Percentiles rank a stretch among this genome's conserved stretches.
Conservation (phyloP, 176 grass and related monocot genomes). For the Tuctoria greenei region DNA sequence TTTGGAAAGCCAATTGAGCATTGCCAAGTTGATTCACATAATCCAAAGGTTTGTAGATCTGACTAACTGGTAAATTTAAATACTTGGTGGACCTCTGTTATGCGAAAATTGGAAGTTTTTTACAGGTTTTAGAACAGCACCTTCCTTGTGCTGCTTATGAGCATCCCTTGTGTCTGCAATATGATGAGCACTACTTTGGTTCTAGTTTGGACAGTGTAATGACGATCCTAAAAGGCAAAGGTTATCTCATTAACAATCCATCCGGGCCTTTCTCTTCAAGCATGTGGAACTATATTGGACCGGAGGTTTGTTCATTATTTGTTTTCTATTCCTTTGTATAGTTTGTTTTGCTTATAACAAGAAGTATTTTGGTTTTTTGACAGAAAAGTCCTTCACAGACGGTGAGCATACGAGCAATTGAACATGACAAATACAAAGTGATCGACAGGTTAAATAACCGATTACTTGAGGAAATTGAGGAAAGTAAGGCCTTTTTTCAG, state of each 20-base stretch:
- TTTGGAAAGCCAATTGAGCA: slow-evolving; percentile 83
- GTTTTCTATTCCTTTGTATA: slow-evolving; percentile 15
- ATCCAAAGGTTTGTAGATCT: slow-evolving; percentile 59
- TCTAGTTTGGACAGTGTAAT: slow-evolving; percentile 49
- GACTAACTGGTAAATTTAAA: slow-evolving; percentile 20
- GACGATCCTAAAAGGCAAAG: slow-evolving; percentile 60
- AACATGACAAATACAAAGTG: slow-evolving; percentile 77
- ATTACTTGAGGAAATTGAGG: slow-evolving; percentile 93
- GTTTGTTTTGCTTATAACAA: slow-evolving; percentile 17
- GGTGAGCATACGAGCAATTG: slow-evolving; percentile 77
- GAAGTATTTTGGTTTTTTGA: slow-evolving; percentile 32
- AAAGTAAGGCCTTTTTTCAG: slow-evolving; percentile 95
- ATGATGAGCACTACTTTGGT: slow-evolving; percentile 76
- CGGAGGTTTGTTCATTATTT: slow-evolving; percentile 55
- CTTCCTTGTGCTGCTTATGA: slow-evolving; percentile 89
- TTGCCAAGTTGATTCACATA: slow-evolving; percentile 88
- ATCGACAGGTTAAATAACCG: slow-evolving; percentile 57
- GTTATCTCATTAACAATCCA: slow-evolving; percentile 61
- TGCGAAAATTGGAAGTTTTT: slow-evolving; percentile 15
- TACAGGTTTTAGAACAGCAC: slow-evolving; percentile 83
- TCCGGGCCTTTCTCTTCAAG: slow-evolving; percentile 60
- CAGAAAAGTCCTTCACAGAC: slow-evolving; percentile 78
- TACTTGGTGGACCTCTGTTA: slow-evolving; percentile 11
- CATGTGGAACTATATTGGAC: slow-evolving; percentile 89
- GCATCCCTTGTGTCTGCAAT: slow-evolving; percentile 79